phyloP scores from a whole-genome alignment of 2,329 filamentous ascomycete species.

The Fusarium armeniacum region DNA sequence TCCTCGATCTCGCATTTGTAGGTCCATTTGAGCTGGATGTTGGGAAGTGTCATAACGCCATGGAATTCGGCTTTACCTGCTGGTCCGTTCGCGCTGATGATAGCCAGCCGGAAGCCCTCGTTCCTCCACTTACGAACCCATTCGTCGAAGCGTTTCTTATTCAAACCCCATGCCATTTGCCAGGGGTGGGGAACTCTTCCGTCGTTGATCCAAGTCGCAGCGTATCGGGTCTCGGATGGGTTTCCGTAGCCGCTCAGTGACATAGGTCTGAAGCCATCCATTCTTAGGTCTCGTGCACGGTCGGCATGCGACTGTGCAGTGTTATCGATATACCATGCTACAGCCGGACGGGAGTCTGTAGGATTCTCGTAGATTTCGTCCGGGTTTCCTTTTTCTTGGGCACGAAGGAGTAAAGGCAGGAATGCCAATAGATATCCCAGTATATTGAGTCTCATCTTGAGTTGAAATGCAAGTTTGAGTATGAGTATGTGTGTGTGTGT shows the following conservation, averaged over 20 bases:
- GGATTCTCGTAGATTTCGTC: neutral
- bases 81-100: constrained; percentile 35
- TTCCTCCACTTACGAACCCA: constrained; percentile 26
- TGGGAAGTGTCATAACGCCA: constrained; percentile 29
- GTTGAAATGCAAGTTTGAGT: neutral
- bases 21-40: constrained; percentile 17
- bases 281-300: neutral
- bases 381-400: neutral
- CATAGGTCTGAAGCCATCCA: constrained; percentile 17
- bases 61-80: constrained; percentile 14
- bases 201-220: constrained; percentile 27
- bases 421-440: constrained; percentile 15
- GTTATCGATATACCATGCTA: constrained; percentile 27
- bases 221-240: constrained; percentile 24
- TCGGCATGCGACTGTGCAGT: constrained; percentile 2
- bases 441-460: constrained; percentile 8
- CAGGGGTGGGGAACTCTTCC: neutral
- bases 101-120: constrained; percentile 8
- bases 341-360: neutral
- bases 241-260: constrained; percentile 37
- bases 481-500: neutral
- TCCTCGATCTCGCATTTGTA: constrained; percentile 25
- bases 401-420: constrained; percentile 3
- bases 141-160: constrained; percentile 12
- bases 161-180: constrained; percentile 19